A percentile compares a stretch with the other conserved stretches of the same genome.
Evolutionary conservation across 1,139 yeast species (phyloP).

Genomic region (Sugiyamaella novakii): DNA sequence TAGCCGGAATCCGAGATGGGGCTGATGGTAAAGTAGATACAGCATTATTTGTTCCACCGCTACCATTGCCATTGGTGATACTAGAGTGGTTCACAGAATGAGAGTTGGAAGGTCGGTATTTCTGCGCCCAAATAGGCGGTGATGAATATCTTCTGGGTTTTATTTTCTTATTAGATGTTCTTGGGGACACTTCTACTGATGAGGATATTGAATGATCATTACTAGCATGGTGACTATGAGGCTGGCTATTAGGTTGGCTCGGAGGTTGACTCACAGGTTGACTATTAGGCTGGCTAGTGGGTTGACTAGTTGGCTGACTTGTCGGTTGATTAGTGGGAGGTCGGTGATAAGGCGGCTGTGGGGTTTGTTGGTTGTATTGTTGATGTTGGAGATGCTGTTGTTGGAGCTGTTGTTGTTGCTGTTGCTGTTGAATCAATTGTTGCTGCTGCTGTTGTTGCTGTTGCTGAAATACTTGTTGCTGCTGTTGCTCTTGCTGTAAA

Average conservation of each 20-base stretch:
- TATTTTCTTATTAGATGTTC: conserved; percentile 4
- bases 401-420: conserved; percentile 3
- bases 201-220: conserved; percentile 1
- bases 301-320: background rate
- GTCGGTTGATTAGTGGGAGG: background rate
- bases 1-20: background rate
- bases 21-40: conserved; percentile 11
- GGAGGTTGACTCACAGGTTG: background rate
- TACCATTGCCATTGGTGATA: conserved; percentile 5
- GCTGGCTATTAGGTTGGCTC: conserved; percentile 2
- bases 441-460: conserved; percentile 8
- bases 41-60: background rate
- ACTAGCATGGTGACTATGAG: conserved; percentile 1
- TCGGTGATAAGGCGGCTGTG: conserved; percentile 2
- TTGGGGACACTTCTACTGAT: conserved; percentile 14
- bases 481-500: conserved; percentile 5
- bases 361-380: background rate
- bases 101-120: conserved; percentile 54
- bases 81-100: background rate
- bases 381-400: conserved; percentile 3
- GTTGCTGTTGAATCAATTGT: background rate
- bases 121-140: conserved; percentile 85
- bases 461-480: background rate
- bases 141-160: conserved; percentile 60
- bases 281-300: background rate